Conservation (phyloP, 2,329 filamentous ascomycete species). For the Neurospora sp. region DNA sequence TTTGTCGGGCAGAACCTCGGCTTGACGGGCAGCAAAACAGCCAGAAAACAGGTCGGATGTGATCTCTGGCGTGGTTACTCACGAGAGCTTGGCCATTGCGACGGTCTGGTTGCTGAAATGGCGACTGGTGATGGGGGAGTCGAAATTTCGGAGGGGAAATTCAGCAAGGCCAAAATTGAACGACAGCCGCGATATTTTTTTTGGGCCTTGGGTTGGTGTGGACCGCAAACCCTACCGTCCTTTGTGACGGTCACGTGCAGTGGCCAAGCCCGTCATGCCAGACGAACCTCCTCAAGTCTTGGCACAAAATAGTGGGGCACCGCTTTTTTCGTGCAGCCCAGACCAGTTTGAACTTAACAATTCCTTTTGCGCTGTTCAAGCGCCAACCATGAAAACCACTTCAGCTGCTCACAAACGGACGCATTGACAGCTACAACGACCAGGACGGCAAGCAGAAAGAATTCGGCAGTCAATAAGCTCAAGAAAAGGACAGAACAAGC, state of each 20-base stretch:
- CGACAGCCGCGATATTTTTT: conserved; percentile 19
- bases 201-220: conserved; percentile 14
- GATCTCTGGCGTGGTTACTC: conserved; percentile 27
- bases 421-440: not conserved
- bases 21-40: not conserved
- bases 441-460: not conserved
- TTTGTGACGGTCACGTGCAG: conserved; percentile 18
- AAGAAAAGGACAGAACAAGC: not conserved
- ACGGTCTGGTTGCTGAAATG: conserved; percentile 29
- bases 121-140: conserved; percentile 19
- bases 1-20: conserved; percentile 1
- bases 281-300: not conserved
- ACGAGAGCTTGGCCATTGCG: conserved; percentile 57
- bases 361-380: not conserved
- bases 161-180: conserved; percentile 17
- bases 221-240: conserved; percentile 20
- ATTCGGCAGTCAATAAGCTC: not conserved
- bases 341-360: not conserved
- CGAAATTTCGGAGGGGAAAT: conserved; percentile 19
- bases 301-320: not conserved
- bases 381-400: not conserved
- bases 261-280: not conserved
- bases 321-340: not conserved
- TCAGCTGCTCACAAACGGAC: not conserved
- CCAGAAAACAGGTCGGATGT: not conserved